Conservation (phyloP, 306 rosid genomes). For the barrel medic (Medicago truncatula) region MtrunA17r5.0-ANR NC_053049.1:38829001-38829500, state of each 20-base stretch:
- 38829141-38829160: constrained; percentile 91
- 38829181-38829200: constrained; percentile 98
- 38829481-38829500: neutral
- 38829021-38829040: neutral
- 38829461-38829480: neutral
- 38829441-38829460: neutral
- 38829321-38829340: constrained; percentile 10
- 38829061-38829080: constrained; percentile 26
- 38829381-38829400: neutral
- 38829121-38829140: constrained; percentile 33
- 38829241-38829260: constrained; percentile 90
- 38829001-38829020: neutral
- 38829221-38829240: constrained; percentile 92
- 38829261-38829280: constrained; percentile 63
- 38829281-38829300: constrained; percentile 29
- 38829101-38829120: constrained; percentile 8
- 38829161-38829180: constrained; percentile 98
- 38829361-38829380: neutral
- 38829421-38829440: neutral
- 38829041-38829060: constrained; percentile 21
- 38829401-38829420: neutral
- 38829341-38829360: neutral
- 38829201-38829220: constrained; percentile 92
- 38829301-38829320: neutral
- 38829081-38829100: constrained; percentile 19